Percentiles rank a stretch among this genome's conserved stretches.
Conservation (phyloP, 73 alveolate species). For the Paraurostyla sp. region DNA sequence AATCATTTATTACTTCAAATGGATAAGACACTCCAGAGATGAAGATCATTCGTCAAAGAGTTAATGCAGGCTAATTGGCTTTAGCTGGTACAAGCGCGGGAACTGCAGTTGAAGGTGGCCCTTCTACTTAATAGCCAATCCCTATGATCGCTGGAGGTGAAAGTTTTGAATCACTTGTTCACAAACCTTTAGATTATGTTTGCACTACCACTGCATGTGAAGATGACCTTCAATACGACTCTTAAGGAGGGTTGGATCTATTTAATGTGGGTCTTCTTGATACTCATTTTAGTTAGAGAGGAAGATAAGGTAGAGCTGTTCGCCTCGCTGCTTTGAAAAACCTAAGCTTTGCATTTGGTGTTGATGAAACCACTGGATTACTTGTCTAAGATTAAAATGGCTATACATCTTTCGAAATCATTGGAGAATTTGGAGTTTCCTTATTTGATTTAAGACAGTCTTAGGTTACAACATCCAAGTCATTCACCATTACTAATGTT, state of each 20-base stretch:
- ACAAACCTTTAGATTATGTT: conserved; percentile 19
- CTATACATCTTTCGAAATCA: neutral
- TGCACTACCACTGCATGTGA: conserved; percentile 38
- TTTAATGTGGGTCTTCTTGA: conserved; percentile 44
- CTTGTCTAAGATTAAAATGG: neutral
- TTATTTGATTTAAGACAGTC: conserved; percentile 30
- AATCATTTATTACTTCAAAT: conserved; percentile 26
- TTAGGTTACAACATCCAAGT: neutral
- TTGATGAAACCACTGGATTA: conserved; percentile 52
- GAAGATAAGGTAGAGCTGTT: conserved; percentile 59
- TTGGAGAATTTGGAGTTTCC: conserved; percentile 54
- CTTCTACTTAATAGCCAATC: neutral
- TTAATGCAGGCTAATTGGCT: conserved; percentile 14
- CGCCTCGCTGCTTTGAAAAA: neutral
- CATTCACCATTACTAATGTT: neutral
- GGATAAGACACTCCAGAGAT: conserved; percentile 28
- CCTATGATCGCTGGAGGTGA: conserved; percentile 66
- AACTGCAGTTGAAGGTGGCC: conserved; percentile 52
- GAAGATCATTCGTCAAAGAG: conserved; percentile 30
- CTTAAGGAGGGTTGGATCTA: conserved; percentile 46
- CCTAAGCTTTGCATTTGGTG: conserved; percentile 21
- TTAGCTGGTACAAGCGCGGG: conserved; percentile 62
- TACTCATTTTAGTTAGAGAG: conserved; percentile 65
- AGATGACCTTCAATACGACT: conserved; percentile 28
- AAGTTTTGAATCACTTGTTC: conserved; percentile 15